Percentiles rank a stretch among this genome's conserved stretches.
Evolutionary conservation across 306 rosid genomes (phyloP).

Genomic region (Glycine soja): DNA sequence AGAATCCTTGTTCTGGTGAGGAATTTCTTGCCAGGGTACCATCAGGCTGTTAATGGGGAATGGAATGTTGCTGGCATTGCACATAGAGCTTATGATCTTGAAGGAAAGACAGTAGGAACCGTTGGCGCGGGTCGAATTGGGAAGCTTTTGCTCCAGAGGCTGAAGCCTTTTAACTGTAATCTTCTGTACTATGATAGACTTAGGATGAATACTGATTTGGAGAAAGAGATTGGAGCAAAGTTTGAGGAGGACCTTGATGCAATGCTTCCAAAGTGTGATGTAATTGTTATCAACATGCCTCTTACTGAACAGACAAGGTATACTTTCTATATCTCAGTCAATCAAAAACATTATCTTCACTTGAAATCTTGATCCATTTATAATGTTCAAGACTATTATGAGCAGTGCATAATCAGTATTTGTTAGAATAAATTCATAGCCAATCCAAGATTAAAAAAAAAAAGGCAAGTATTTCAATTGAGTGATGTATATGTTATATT

Average conservation of each 20-base stretch:
- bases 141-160: constrained; percentile 82
- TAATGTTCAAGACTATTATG: constrained; percentile 5
- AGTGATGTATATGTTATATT: background rate
- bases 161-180: constrained; percentile 89
- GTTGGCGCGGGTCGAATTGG: constrained; percentile 95
- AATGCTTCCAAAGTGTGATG: constrained; percentile 93
- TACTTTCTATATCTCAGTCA: background rate
- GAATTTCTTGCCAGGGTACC: constrained; percentile 88
- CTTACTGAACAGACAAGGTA: constrained; percentile 93
- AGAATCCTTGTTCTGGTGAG: constrained; percentile 86
- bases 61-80: constrained; percentile 98
- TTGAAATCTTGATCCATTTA: background rate
- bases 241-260: constrained; percentile 93
- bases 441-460: background rate
- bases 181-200: constrained; percentile 84
- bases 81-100: constrained; percentile 91
- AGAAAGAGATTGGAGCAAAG: constrained; percentile 77
- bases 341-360: background rate
- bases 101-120: constrained; percentile 90
- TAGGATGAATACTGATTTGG: constrained; percentile 73
- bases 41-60: constrained; percentile 76
- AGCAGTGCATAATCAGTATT: background rate
- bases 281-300: constrained; percentile 89
- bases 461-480: background rate
- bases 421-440: background rate